Conservation (phyloP, 176 grass and related monocot species). For the Paspalum notatum region DNA sequence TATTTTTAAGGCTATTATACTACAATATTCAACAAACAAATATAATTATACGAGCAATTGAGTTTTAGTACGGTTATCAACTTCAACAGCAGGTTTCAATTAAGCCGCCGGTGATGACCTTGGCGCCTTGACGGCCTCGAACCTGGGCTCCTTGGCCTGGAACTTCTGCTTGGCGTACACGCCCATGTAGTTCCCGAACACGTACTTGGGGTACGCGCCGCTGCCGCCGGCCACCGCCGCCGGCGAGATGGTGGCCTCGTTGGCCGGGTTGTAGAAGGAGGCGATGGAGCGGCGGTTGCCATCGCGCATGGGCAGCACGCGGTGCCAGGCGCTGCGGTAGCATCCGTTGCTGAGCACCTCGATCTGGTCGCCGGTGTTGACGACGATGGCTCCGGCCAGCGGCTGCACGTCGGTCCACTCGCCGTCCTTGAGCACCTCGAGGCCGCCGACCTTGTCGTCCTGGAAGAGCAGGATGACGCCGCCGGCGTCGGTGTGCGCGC, state of each 20-base stretch:
- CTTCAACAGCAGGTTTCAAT: too few species aligned
- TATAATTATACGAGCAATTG: too few species aligned
- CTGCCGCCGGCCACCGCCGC: background rate
- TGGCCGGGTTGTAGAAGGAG: conserved; percentile 65
- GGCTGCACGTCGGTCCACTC: conserved; percentile 68
- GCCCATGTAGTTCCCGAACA: conserved; percentile 66
- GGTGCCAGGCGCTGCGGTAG: conserved; percentile 79
- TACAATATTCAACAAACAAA: too few species aligned
- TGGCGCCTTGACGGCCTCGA: conserved; percentile 46
- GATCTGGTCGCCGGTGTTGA: conserved; percentile 76
- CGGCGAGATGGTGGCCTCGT: conserved; percentile 48
- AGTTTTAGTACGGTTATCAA: too few species aligned
- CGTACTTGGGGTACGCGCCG: conserved; percentile 41
- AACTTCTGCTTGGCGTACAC: conserved; percentile 67
- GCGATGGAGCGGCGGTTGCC: conserved; percentile 68
- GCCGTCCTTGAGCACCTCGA: conserved; percentile 67
- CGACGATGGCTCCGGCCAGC: conserved; percentile 56
- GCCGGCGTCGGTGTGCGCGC: conserved; percentile 70
- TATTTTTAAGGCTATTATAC: too few species aligned
- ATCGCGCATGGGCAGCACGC: conserved; percentile 57
- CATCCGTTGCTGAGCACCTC: conserved; percentile 67
- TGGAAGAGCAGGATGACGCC: conserved; percentile 77
- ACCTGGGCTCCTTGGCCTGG: conserved; percentile 53
- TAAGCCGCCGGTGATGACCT: conserved; percentile 34
- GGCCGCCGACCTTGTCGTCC: conserved; percentile 61